These are phyloP conservation scores for Colletotrichum truncatum DNA, from an alignment of 2,329 filamentous ascomycete species.

Conservation along the genomic window DNA sequence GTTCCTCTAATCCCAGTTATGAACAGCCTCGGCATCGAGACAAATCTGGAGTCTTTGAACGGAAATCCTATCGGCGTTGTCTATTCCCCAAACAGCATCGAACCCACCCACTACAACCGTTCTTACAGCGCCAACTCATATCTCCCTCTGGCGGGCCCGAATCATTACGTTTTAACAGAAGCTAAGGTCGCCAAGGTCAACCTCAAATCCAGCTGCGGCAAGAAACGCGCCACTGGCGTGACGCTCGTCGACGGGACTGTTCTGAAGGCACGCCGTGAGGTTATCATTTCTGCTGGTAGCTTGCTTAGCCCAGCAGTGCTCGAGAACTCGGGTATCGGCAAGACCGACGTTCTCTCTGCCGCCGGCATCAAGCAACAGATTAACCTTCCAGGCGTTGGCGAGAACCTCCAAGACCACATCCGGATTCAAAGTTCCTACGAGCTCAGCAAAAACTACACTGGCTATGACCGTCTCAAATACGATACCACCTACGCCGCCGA, in stretches of 20 bases:
- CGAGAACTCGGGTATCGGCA: slow-evolving; percentile 66
- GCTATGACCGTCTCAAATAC: slow-evolving; percentile 40
- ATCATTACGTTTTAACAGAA: slow-evolving; percentile 48
- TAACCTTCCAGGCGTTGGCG: slow-evolving; percentile 64
- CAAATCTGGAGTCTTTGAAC: slow-evolving; percentile 53
- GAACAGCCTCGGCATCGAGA: slow-evolving; percentile 49
- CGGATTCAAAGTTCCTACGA: slow-evolving; percentile 44
- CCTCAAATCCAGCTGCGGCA: slow-evolving; percentile 35
- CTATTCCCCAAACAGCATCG: slow-evolving; percentile 58
- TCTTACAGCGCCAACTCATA: slow-evolving; percentile 57
- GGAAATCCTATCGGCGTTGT: slow-evolving; percentile 60
- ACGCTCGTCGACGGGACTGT: slow-evolving; percentile 34
- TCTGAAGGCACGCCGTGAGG: slow-evolving; percentile 38
- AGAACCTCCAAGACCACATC: slow-evolving; percentile 45
- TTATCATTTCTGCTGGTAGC: slow-evolving; percentile 50
- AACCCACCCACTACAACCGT: slow-evolving; percentile 55
- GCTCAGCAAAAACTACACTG: slow-evolving; percentile 40
- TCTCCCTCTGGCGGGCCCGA: slow-evolving; percentile 47
- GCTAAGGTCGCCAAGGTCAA: slow-evolving; percentile 49
- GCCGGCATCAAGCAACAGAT: slow-evolving; percentile 56
- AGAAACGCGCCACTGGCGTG: slow-evolving; percentile 33
- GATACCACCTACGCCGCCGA: slow-evolving; percentile 44
- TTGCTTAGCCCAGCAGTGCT: slow-evolving; percentile 66
- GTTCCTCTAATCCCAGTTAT: slow-evolving; percentile 54
- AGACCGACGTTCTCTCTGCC: slow-evolving; percentile 52